Evolutionary conservation across 345 rosid genomes (phyloP), one percentile per base, ranked within the genome.

Genomic region (Erucastrum elatum): DNA sequence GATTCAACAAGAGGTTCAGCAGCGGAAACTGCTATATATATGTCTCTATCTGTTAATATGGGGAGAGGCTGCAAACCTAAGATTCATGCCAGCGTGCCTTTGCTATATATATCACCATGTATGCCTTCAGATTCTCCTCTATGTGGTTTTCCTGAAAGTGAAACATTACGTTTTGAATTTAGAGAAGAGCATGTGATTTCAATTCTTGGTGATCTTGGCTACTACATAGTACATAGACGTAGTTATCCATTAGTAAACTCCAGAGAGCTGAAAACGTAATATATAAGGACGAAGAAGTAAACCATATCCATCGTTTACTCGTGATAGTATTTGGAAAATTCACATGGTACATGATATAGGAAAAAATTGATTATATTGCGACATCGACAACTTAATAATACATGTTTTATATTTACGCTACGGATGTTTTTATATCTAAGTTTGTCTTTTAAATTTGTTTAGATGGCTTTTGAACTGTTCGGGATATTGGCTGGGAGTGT

Each of bases 21-120:
- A 93, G 75, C 94, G 98, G 6, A 93, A 91, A 79, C 78, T 93
- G 74, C 87, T 93, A 3, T 93, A 91, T 82, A 91, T 93, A 92
- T 93, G 94, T 66, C 85, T 93, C 29, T 91, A 90, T 87, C 98
- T 93, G 4, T 84, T 91, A 68, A 93, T 93, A 69, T 93, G 95
- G 98, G 98, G 98, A 61, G 98, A 93, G 78, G 98, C 98, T 81
- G 98, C 98, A 65, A 93, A 93, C 78, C 82, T 91, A 77, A 91
- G 95, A 87, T 91, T 90, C 82, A 90, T 93, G 95, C 98, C 98
- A 8, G 95, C 90, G 74, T 93, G 98, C 82, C 87, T 93, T 63
- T 93, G 95, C 82, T 93, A 90, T 71, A 90, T 93, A 39, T 91
- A 93, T 82, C 98, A 93, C 80, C 98, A 91, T 82, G 98, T 93